Evolutionary conservation across 2,329 filamentous ascomycete species (phyloP).

Genomic region (Passalora sequoiae): DNA sequence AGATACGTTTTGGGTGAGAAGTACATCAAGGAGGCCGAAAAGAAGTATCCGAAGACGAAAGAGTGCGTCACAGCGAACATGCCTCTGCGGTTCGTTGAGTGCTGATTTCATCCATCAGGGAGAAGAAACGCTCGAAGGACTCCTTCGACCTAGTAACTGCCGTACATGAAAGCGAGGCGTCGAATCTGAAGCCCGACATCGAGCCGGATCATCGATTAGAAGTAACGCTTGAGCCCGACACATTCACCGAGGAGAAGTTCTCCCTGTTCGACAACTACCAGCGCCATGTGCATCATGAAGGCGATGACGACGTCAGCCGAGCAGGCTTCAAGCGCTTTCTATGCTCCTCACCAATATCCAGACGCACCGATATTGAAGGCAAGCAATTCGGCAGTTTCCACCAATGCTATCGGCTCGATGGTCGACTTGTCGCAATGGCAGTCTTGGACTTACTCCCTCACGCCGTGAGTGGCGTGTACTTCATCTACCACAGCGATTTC

Average conservation of each 20-base stretch:
- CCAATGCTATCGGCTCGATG: conserved; percentile 68
- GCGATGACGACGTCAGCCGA: conserved; percentile 53
- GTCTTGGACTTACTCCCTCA: conserved; percentile 73
- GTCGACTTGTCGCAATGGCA: conserved; percentile 67
- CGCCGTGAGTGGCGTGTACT: conserved; percentile 76
- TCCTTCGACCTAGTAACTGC: conserved; percentile 63
- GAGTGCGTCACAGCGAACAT: conserved; percentile 43
- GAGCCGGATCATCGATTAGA: conserved; percentile 61
- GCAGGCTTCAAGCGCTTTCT: conserved; percentile 66
- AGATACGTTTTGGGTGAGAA: conserved; percentile 62
- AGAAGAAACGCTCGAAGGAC: conserved; percentile 58
- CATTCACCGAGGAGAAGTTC: conserved; percentile 72
- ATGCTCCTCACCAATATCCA: conserved; percentile 61
- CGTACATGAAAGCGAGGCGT: conserved; percentile 63
- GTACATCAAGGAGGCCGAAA: conserved; percentile 61
- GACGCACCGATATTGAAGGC: conserved; percentile 47
- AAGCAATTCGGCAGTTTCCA: conserved; percentile 67
- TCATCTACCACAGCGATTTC: conserved; percentile 72
- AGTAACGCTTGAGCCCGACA: conserved; percentile 65
- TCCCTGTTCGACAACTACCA: conserved; percentile 71
- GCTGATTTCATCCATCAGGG: conserved; percentile 35
- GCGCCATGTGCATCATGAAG: conserved; percentile 64
- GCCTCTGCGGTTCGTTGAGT: neutral
- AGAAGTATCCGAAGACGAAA: conserved; percentile 61
- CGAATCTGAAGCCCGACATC: conserved; percentile 43